These are phyloP conservation scores for Epichloe bromicola DNA, from an alignment of 2,329 filamentous ascomycete species.

Conservation along the genomic window DNA sequence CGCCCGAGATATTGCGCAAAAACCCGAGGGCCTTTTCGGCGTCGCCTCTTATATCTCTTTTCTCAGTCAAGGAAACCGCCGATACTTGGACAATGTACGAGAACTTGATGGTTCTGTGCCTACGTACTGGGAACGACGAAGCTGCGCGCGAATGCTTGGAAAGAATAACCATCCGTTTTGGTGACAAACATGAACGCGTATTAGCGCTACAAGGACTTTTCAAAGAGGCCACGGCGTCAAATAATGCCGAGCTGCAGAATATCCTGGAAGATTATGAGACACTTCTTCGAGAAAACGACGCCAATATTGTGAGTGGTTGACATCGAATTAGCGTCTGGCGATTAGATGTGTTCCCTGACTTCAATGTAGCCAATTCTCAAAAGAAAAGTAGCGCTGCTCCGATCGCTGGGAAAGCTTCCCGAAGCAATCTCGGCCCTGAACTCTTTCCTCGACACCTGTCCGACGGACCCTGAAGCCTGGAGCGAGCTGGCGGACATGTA, in stretches of 20 bases:
- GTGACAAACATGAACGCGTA: slow-evolving; percentile 69
- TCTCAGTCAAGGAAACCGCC: slow-evolving; percentile 51
- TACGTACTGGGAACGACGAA: slow-evolving; percentile 72
- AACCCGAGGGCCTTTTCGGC: slow-evolving; percentile 40
- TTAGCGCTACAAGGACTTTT: slow-evolving; percentile 73
- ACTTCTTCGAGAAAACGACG: slow-evolving; percentile 57
- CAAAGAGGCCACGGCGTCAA: slow-evolving; percentile 66
- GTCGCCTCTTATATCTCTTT: slow-evolving; percentile 40
- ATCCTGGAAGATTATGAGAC: slow-evolving; percentile 69
- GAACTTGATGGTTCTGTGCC: slow-evolving; percentile 71
- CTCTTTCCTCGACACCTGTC: slow-evolving; percentile 65
- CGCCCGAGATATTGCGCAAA: slow-evolving; percentile 40
- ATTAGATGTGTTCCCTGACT: slow-evolving; percentile 12
- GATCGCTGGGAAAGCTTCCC: slow-evolving; percentile 52
- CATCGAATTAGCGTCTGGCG: neutral
- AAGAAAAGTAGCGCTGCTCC: slow-evolving; percentile 66
- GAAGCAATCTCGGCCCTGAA: slow-evolving; percentile 68
- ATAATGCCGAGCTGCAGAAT: slow-evolving; percentile 49
- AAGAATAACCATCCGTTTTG: slow-evolving; percentile 68
- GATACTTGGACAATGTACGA: slow-evolving; percentile 80
- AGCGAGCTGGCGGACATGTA: slow-evolving; percentile 84
- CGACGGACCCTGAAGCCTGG: slow-evolving; percentile 90
- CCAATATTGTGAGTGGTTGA: slow-evolving; percentile 55
- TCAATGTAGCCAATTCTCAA: slow-evolving; percentile 64
- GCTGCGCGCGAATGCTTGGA: slow-evolving; percentile 65